Conservation (phyloP, 495 filamentous ascomycete genomes). For the Durotheca rogersii region DNA sequence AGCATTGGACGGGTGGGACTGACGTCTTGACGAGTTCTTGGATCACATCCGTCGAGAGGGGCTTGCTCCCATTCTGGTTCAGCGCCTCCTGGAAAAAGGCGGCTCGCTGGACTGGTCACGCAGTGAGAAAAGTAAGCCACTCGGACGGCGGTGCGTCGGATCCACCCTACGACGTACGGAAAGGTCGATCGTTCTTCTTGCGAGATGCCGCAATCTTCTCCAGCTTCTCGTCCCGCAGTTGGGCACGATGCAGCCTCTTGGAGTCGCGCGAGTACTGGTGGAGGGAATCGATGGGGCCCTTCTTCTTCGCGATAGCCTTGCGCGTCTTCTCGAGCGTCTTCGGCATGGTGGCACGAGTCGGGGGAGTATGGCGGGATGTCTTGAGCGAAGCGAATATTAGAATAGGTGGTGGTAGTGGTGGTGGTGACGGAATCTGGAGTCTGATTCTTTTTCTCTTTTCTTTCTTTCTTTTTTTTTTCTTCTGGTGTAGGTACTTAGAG, state of each 20-base stretch:
- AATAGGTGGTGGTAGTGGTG: conserved; percentile 7
- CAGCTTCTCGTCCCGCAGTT: conserved; percentile 73
- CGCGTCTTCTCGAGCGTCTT: conserved; percentile 74
- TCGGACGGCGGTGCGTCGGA: neutral
- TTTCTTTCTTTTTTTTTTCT: no score
- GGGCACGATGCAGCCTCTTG: conserved; percentile 70
- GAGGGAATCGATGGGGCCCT: conserved; percentile 64
- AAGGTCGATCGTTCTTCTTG: conserved; percentile 65
- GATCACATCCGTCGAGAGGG: conserved; percentile 60
- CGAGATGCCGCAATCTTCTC: conserved; percentile 61
- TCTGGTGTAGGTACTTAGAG: no score
- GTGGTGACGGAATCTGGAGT: neutral
- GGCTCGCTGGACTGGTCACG: conserved; percentile 63
- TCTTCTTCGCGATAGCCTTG: conserved; percentile 81
- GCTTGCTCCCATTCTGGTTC: conserved; percentile 50
- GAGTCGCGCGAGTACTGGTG: conserved; percentile 83
- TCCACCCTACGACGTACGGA: no score
- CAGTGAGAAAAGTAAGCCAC: no score
- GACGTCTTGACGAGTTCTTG: conserved; percentile 64
- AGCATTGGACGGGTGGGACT: no score
- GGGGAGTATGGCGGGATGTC: no score
- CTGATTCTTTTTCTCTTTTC: conserved; percentile 10
- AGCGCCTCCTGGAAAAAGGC: conserved; percentile 68
- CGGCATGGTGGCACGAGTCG: conserved; percentile 58
- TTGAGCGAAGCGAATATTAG: conserved; percentile 1